phyloP scores from a whole-genome alignment of 805 yeast species.

The Scheffersomyces spartinae region DNA sequence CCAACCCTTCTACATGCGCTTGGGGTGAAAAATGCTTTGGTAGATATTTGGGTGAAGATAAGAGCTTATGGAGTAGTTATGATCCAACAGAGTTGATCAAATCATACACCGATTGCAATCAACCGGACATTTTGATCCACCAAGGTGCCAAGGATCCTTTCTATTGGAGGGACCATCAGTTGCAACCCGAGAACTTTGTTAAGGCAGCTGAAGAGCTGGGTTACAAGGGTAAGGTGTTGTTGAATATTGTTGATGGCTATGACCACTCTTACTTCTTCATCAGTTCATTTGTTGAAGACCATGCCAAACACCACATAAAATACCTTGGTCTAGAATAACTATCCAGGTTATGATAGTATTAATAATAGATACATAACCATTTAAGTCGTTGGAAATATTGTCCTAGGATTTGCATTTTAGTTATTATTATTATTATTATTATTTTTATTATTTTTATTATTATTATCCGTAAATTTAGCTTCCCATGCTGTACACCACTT shows the following conservation, averaged over 20 bases:
- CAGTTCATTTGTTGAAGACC: constrained; percentile 67
- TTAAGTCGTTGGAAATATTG: too few relatives aligned
- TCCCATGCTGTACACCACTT: constrained; percentile 50
- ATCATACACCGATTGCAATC: constrained; percentile 37
- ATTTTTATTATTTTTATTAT: too few relatives aligned
- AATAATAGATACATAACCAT: too few relatives aligned
- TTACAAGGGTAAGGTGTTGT: constrained; percentile 48
- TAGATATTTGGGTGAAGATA: constrained; percentile 61
- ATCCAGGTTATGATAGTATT: background rate
- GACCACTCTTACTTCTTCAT: constrained; percentile 90
- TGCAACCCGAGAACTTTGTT: constrained; percentile 64
- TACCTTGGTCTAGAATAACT: constrained; percentile 25
- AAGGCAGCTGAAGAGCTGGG: constrained; percentile 46
- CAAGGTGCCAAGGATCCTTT: constrained; percentile 75
- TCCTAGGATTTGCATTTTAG: too few relatives aligned
- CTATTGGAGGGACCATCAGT: constrained; percentile 44
- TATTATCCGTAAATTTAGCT: constrained; percentile 24
- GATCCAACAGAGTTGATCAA: constrained; percentile 78
- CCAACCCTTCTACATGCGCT: constrained; percentile 62
- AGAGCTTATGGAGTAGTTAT: constrained; percentile 55
- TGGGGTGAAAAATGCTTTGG: constrained; percentile 87
- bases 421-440: too few relatives aligned
- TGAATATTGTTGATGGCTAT: constrained; percentile 64
- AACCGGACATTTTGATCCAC: constrained; percentile 63
- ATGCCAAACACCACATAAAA: constrained; percentile 80